Evolutionary conservation across 2,329 filamentous ascomycete genomes (phyloP).

Genomic region (Claviceps maximensis): DNA sequence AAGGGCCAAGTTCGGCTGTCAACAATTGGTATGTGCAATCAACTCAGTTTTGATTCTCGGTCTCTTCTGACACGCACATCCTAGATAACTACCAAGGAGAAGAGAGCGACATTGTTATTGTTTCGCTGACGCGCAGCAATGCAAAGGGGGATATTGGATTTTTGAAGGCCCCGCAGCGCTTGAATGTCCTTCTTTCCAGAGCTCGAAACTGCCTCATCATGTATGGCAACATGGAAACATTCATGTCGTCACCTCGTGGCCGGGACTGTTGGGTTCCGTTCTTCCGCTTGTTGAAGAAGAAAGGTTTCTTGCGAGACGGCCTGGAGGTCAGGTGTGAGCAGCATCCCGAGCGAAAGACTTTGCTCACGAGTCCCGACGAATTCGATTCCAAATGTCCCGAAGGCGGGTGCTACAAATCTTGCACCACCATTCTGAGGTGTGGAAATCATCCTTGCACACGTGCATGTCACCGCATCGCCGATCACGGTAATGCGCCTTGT

Average conservation of each 20-base stretch:
- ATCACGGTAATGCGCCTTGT: conserved; percentile 40
- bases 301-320: conserved; percentile 43
- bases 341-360: conserved; percentile 35
- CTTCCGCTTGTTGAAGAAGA: conserved; percentile 33
- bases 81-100: conserved; percentile 69
- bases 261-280: neutral
- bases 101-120: conserved; percentile 60
- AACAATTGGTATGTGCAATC: conserved; percentile 43
- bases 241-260: conserved; percentile 25
- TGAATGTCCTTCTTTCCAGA: conserved; percentile 58
- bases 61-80: neutral
- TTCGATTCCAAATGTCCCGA: conserved; percentile 53
- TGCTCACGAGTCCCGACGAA: conserved; percentile 37
- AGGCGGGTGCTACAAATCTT: conserved; percentile 52
- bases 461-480: conserved; percentile 46
- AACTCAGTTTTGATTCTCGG: neutral
- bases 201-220: conserved; percentile 54
- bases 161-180: conserved; percentile 48
- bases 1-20: conserved; percentile 47
- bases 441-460: conserved; percentile 43
- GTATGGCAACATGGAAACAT: conserved; percentile 57
- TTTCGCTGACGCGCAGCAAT: conserved; percentile 56
- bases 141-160: conserved; percentile 53
- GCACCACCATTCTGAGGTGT: conserved; percentile 40
- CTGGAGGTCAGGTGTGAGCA: conserved; percentile 46